Percentiles rank a stretch among this genome's conserved stretches.
Conservation (phyloP, 495 filamentous ascomycete genomes). For the Cairneyella variabilis region DNA sequence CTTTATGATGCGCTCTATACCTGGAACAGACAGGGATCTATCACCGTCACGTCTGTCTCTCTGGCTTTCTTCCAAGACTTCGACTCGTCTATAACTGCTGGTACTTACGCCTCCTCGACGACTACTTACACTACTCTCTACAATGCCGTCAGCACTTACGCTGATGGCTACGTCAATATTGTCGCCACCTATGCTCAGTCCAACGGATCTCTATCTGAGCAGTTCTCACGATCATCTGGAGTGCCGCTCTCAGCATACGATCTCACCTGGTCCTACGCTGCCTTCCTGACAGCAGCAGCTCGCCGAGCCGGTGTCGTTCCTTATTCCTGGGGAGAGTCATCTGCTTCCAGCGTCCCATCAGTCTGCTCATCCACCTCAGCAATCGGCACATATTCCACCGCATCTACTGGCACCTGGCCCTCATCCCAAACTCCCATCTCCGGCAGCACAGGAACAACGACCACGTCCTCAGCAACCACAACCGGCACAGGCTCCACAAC, state of each 20-base stretch:
- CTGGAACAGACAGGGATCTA: conserved; percentile 41
- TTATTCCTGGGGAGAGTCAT: conserved; percentile 42
- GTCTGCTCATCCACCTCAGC: conserved; percentile 49
- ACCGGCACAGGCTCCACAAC: conserved; percentile 28
- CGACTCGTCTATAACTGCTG: conserved; percentile 40
- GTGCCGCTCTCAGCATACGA: conserved; percentile 46
- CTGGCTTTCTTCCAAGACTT: conserved; percentile 49
- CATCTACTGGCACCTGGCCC: conserved; percentile 54
- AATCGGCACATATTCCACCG: conserved; percentile 54
- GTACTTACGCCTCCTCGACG: conserved; percentile 41
- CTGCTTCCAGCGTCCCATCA: conserved; percentile 47
- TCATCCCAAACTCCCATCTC: conserved; percentile 41
- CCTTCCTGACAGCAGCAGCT: conserved; percentile 35
- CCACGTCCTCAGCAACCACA: conserved; percentile 36
- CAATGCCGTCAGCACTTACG: conserved; percentile 50
- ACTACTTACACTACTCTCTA: conserved; percentile 44
- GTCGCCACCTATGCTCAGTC: conserved; percentile 44
- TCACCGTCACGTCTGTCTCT: conserved; percentile 43
- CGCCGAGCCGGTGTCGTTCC: conserved; percentile 26
- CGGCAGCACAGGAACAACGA: conserved; percentile 39
- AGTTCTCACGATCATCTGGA: conserved; percentile 48
- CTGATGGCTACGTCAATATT: conserved; percentile 55
- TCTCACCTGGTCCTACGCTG: conserved; percentile 51
- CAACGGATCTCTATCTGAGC: conserved; percentile 55
- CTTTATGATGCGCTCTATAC: conserved; percentile 58